Evolutionary conservation across 352 stramenopile genomes (phyloP), one percentile per base, ranked within the genome.

Genomic region (Phytopythium delawarense): DNA sequence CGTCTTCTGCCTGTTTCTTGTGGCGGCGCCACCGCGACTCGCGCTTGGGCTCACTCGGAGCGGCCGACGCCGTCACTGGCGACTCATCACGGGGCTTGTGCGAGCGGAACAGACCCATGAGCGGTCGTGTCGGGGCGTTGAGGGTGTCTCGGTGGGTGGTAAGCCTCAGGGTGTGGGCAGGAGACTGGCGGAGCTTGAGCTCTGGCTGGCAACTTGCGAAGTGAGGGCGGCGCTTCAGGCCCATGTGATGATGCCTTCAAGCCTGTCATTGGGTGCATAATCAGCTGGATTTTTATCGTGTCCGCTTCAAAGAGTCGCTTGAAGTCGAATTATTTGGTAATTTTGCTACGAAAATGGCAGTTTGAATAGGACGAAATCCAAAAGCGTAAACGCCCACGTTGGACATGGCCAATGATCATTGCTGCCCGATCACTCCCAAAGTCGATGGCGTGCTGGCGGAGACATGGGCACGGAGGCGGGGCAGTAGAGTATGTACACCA

Each of bases 81-180:
- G 42, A 32, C 51, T 39, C 23, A 35, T 59, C 53, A 23, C 16
- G 57, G 23, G 62, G 54, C 30, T 72, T 74, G 23, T 66, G 57
- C 23, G 69, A 67, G 28, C 65, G 72, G 61, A 78, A 83, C 15
- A 75, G 53, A 37, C 71, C 63, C 74, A 82, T 82, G 21, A 42
- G 7, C 21, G 32, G 8, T n/a, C 18, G 35, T 20, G 48, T 20
- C 30, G 53, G 9, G 37, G 53, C 7, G 30, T 18, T 30, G 34
- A 21, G 21, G 18, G 56, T 4, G 28, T 25, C 35, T 59, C 30
- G 4, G 11, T 54, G 25, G 30, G 7, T 59, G 51, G 42, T 34
- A 32, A 35, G 51, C 20, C 18, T 9, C 42, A 0, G 4, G 20
- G 7, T 45, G 15, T n/a, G 15, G n/a, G 20, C 18, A n/a, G n/a